Percentiles rank a stretch among this genome's conserved stretches.
These are phyloP conservation scores for Nakaseomyces nivariensis DNA, from an alignment of 1,139 yeast species.

Conservation along the genomic window DNA sequence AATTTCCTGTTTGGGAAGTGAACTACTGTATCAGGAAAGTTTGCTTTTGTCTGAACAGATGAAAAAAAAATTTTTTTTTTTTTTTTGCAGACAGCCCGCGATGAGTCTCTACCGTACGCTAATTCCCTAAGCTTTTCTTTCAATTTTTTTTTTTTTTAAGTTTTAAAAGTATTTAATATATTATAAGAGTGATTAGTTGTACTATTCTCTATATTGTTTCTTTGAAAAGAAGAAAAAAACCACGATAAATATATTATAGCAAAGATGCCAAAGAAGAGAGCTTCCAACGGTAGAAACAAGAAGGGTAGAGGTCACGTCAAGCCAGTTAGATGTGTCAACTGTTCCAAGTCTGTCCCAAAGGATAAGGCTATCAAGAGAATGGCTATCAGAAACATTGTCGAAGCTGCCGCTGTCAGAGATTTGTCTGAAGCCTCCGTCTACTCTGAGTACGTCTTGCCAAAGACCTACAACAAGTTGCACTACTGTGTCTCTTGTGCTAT, in stretches of 20 bases:
- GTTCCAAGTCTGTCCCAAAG: slow-evolving; percentile 99
- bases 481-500: slow-evolving; percentile 99
- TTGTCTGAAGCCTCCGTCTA: slow-evolving; percentile 98
- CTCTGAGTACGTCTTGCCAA: slow-evolving; percentile 98
- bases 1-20: background rate
- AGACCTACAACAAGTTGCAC: slow-evolving; percentile 98
- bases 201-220: too few relatives aligned
- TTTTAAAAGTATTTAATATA: too few relatives aligned
- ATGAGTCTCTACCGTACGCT: too few relatives aligned
- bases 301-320: slow-evolving; percentile 99
- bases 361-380: slow-evolving; percentile 99
- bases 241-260: background rate
- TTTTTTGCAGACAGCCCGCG: background rate
- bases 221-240: too few relatives aligned
- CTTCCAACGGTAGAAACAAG: slow-evolving; percentile 99
- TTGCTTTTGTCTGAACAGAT: background rate
- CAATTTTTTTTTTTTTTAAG: too few relatives aligned
- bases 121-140: too few relatives aligned
- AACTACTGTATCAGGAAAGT: background rate
- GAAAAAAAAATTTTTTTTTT: background rate
- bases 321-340: slow-evolving; percentile 99
- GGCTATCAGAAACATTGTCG: slow-evolving; percentile 99
- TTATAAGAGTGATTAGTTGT: too few relatives aligned
- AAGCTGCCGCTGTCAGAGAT: slow-evolving; percentile 99
- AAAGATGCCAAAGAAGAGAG: slow-evolving; percentile 99